Percentiles rank a stretch among this genome's conserved stretches.
These are phyloP conservation scores for Sugiyamaella floridensis DNA, from an alignment of 805 yeast species.

Conservation along the genomic window DNA sequence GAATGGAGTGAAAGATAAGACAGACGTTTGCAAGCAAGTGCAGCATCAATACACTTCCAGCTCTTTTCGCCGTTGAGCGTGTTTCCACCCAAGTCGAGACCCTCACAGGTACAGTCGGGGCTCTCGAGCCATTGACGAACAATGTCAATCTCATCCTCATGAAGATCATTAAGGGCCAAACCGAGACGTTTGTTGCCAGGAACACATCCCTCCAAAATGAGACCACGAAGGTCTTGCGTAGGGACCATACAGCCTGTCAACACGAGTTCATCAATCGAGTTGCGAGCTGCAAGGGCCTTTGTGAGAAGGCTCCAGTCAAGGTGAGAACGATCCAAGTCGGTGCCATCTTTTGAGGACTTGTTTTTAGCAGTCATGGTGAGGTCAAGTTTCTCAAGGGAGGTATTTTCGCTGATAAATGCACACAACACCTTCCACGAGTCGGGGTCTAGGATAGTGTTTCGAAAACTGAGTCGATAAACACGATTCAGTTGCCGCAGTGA, in stretches of 20 bases:
- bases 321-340: slow-evolving; percentile 48
- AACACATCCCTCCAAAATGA: slow-evolving; percentile 52
- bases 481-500: slow-evolving; percentile 61
- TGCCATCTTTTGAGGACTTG: not conserved
- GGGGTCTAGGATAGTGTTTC: slow-evolving; percentile 67
- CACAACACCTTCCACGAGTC: slow-evolving; percentile 77
- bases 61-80: slow-evolving; percentile 36
- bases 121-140: slow-evolving; percentile 53
- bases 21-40: slow-evolving; percentile 28
- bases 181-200: slow-evolving; percentile 59
- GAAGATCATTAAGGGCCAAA: slow-evolving; percentile 65
- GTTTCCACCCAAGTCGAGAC: slow-evolving; percentile 80
- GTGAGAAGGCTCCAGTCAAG: slow-evolving; percentile 80
- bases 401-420: slow-evolving; percentile 19
- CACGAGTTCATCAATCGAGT: slow-evolving; percentile 72
- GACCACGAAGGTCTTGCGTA: slow-evolving; percentile 42
- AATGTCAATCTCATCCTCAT: slow-evolving; percentile 49
- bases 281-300: slow-evolving; percentile 59
- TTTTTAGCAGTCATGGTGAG: slow-evolving; percentile 19
- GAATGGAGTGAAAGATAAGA: slow-evolving; percentile 57
- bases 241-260: slow-evolving; percentile 67
- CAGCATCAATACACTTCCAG: slow-evolving; percentile 13
- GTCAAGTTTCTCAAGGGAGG: slow-evolving; percentile 22
- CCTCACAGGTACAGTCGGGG: slow-evolving; percentile 43
- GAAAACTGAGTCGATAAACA: slow-evolving; percentile 63